Percentiles rank a stretch among this genome's conserved stretches.
phyloP scores from a whole-genome alignment of 805 yeast species.

The Kazachstania viticola region DNA sequence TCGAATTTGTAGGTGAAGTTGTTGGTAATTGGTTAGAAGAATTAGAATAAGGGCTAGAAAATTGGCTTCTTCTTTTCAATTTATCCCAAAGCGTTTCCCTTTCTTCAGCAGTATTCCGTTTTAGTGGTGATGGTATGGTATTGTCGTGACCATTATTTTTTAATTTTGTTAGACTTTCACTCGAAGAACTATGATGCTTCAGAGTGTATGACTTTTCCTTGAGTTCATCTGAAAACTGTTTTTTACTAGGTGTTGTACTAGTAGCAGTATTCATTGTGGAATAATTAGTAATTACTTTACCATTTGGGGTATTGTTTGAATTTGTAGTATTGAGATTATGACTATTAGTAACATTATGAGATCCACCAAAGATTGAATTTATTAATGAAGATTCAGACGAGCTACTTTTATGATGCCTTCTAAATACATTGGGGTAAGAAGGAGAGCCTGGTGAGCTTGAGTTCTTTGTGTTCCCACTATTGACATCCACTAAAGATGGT shows the following conservation, averaged over 20 bases:
- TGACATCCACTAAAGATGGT: conserved; percentile 12
- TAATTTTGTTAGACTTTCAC: conserved; percentile 10
- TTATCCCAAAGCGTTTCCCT: conserved; percentile 22
- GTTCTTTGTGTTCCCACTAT: conserved; percentile 8
- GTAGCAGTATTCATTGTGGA: not conserved
- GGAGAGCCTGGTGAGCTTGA: conserved; percentile 22
- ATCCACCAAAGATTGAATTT: conserved; percentile 25
- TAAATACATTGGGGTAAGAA: conserved; percentile 37
- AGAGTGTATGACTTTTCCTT: too few species aligned
- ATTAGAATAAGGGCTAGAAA: conserved; percentile 5
- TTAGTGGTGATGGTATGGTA: conserved; percentile 7
- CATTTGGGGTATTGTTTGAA: not conserved
- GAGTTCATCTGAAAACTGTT: too few species aligned
- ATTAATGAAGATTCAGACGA: conserved; percentile 44
- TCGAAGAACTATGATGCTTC: conserved; percentile 3
- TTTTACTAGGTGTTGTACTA: not conserved
- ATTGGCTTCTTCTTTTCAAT: conserved; percentile 19
- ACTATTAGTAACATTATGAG: conserved; percentile 4
- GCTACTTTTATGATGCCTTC: conserved; percentile 53
- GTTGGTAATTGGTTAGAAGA: conserved; percentile 3
- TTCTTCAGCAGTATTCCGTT: conserved; percentile 14
- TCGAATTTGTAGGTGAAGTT: conserved; percentile 3
- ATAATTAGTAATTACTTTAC: not conserved
- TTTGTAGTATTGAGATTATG: not conserved
- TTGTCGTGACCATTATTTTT: conserved; percentile 5